Conservation (phyloP, 2,329 filamentous ascomycete genomes). For the Aspergillus bombycis region DNA sequence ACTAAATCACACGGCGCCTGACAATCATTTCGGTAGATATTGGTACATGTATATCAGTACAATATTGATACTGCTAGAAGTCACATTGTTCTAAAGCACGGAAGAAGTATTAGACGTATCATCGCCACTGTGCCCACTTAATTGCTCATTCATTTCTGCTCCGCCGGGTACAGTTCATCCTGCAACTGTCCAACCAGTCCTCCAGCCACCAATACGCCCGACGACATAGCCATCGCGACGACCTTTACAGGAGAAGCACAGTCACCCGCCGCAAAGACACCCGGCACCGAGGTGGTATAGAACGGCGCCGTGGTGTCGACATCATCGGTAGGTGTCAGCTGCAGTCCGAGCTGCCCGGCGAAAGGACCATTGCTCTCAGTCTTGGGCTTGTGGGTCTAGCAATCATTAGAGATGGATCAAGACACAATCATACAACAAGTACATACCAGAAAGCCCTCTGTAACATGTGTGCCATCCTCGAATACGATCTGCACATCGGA, state of each 20-base stretch:
- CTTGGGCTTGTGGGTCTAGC: not conserved
- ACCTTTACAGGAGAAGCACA: not conserved
- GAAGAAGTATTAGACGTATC: too few relatives aligned
- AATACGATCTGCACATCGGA: not conserved
- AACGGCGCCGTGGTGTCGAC: slow-evolving; percentile 6
- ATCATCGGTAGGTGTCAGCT: not conserved
- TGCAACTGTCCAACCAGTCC: not conserved
- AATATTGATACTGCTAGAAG: too few relatives aligned
- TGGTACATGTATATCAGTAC: too few relatives aligned
- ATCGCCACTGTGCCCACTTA: too few relatives aligned
- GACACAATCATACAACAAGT: not conserved
- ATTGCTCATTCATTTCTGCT: not conserved
- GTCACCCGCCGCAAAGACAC: slow-evolving; percentile 17
- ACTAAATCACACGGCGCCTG: too few relatives aligned
- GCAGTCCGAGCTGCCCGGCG: slow-evolving; percentile 1
- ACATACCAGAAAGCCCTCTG: not conserved
- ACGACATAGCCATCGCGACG: not conserved
- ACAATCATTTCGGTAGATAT: too few relatives aligned
- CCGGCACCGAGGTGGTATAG: slow-evolving; percentile 10
- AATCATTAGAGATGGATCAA: not conserved
- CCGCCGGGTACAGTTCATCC: not conserved
- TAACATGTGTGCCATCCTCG: not conserved
- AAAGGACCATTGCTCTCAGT: slow-evolving; percentile 9
- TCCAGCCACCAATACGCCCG: not conserved
- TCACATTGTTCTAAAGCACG: too few relatives aligned